Base-by-base conservation (phyloP, 352 stramenopile species). In the Phytophthora macrochlamydospora region DNA sequence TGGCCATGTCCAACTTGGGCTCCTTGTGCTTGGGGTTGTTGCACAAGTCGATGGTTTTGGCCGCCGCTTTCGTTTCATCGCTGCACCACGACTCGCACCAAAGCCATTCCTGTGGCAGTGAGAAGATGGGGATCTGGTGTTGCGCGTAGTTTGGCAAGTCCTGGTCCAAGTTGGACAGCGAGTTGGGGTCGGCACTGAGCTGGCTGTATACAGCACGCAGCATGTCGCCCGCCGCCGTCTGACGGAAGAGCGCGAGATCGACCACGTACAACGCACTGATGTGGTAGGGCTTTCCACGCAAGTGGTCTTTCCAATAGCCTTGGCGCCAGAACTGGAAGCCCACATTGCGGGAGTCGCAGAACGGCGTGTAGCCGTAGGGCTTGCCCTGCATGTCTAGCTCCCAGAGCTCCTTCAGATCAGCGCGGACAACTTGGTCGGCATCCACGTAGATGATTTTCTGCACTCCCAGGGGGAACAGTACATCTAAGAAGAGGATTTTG, bases 1-100 rank as follows among this genome's bases (percentile, higher is more conserved):
- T 99, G 28, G 98, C 98, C 98, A 99, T 99, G 46, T 99, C 96
- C 30, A 99, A 85, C 76, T 99, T 99, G 11, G 98, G 95, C 71
- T 99, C 98, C 84, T 99, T 99, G 83, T 99, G 97, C 71, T 99
- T 90, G 3, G 98, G 98, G 74, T 99, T 99, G 83, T 99, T 99
- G 83, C 98, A 99, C 55, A 99, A 78, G 76, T 99, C 98, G 71
- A 99, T 99, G 4, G 98, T 99, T 85, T 99, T 99, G 28, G 98
- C 97, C 8, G 84, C 60, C 11, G 73, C 85, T 76, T 99, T 99
- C 13, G 94, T 98, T 59, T 98, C 96, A 54, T 99, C 97, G 57
- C 90, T 98, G 83, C 98, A 99, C 98, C 98, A 99, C 28, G 91
- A 97, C 70, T 99, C 98, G 72, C 98, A 99, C 98, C 98, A 99